Evolutionary conservation across 108 stramenopile genomes (phyloP), one percentile per base, ranked within the genome.

Genomic region (Skeletonema grethae): DNA sequence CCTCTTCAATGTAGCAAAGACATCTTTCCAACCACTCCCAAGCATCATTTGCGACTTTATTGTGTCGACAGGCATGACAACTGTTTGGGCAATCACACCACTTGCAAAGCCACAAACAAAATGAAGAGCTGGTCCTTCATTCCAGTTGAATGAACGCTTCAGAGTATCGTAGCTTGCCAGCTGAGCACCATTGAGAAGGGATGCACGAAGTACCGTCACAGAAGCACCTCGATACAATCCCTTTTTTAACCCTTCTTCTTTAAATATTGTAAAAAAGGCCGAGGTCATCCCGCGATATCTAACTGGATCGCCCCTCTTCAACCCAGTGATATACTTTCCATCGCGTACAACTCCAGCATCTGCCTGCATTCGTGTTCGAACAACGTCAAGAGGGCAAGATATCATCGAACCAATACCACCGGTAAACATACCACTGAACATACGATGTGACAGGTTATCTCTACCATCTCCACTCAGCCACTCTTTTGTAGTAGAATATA

Each of bases 321-420:
- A 50, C 6, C 82, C 82, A 8, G 82, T 83, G 16, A 53, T 18
- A 25, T 83, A 83, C 16, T 34, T 34, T 7, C 65, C 75, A 41
- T 72, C 72, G 13, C 32, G 53, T 5, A 83, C 56, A 16, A 79
- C 24, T 16, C 80, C 76, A 5, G 67, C 61, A 45, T 79, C 84
- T 2, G 78, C 84, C 61, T 85, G 84, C 76, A 85, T 68, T 16
- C 84, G 35, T n/a, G 84, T 82, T 45, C 80, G 64, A 0, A 85
- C 77, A n/a, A 81, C 76, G 43, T 85, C 84, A 15, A 85, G 63
- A 7, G 84, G 84, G 24, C 78, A 79, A 7, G 80, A 77, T 57
- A 85, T 32, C 50, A 68, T 74, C 20, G 74, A 63, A 30, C 77
- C 84, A 7, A 85, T 4, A 30, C 72, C 80, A n/a, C 77, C 84